Evolutionary conservation across 345 rosid species (phyloP).

Genomic region (Eucalyptus camaldulensis): DNA sequence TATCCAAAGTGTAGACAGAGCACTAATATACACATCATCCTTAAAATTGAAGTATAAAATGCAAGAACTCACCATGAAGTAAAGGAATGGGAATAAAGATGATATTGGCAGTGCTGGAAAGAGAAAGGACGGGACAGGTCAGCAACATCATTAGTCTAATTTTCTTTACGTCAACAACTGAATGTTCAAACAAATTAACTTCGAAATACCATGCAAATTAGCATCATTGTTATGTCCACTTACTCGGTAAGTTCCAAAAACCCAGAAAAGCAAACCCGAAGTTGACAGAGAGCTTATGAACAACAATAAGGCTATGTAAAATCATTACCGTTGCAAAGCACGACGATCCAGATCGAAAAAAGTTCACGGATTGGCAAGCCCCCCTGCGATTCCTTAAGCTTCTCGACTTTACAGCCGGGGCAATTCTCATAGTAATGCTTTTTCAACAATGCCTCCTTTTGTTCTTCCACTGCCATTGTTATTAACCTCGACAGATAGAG

Average conservation of each 20-base stretch:
- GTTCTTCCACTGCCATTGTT: constrained; percentile 6
- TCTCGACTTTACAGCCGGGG: constrained; percentile 76
- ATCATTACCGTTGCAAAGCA: constrained; percentile 47
- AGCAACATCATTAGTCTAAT: neutral
- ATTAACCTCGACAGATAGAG: neutral
- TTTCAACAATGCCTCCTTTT: constrained; percentile 29
- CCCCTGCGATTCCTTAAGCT: constrained; percentile 25
- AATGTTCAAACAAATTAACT: neutral
- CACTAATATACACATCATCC: neutral
- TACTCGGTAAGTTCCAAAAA: neutral
- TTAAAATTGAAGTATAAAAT: neutral
- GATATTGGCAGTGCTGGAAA: constrained; percentile 85
- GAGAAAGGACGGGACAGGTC: neutral
- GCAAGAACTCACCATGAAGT: constrained; percentile 72
- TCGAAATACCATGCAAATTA: neutral
- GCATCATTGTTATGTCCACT: neutral
- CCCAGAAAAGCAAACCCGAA: neutral
- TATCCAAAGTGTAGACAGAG: neutral
- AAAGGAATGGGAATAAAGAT: constrained; percentile 80
- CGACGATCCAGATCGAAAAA: constrained; percentile 56
- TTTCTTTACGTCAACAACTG: neutral
- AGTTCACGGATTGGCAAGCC: constrained; percentile 60
- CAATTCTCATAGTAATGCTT: constrained; percentile 45
- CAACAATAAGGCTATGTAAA: neutral
- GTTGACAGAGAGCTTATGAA: neutral